Evolutionary conservation across 306 rosid genomes (phyloP).

Genomic region (Medicago truncatula): DNA sequence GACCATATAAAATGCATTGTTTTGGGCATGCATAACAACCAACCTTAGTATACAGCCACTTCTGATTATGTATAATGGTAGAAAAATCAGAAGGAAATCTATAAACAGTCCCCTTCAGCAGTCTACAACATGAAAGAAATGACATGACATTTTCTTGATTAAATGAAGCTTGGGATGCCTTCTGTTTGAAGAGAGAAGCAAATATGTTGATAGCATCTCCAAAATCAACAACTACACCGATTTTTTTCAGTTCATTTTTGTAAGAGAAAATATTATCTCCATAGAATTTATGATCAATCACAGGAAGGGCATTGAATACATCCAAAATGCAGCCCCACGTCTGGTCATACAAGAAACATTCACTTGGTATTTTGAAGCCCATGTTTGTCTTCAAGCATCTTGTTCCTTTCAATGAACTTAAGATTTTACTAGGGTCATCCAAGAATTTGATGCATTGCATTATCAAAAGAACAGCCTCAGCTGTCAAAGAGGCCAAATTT

Average conservation of each 20-base stretch:
- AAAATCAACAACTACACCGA: conserved; percentile 66
- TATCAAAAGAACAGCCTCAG: conserved; percentile 53
- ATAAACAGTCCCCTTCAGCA: conserved; percentile 31
- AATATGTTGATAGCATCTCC: conserved; percentile 52
- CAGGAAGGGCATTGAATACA: conserved; percentile 57
- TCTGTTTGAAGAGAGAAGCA: conserved; percentile 47
- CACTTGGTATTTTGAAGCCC: conserved; percentile 61
- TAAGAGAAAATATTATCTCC: conserved; percentile 40
- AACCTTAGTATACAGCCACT: conserved; percentile 66
- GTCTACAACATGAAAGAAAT: conserved; percentile 57
- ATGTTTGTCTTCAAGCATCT: conserved; percentile 59
- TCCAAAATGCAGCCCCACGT: conserved; percentile 70
- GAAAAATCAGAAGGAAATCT: conserved; percentile 45
- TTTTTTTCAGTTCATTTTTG: conserved; percentile 47
- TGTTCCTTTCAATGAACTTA: conserved; percentile 33
- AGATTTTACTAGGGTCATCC: conserved; percentile 26
- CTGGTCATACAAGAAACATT: conserved; percentile 57
- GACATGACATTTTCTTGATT: conserved; percentile 48
- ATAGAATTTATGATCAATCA: conserved; percentile 60
- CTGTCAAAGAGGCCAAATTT: conserved; percentile 39
- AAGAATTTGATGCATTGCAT: conserved; percentile 34
- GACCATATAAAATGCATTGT: conserved; percentile 65
- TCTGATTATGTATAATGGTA: conserved; percentile 18
- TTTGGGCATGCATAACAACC: conserved; percentile 53
- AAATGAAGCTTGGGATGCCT: conserved; percentile 43